Conservation (phyloP, 202 grass and related monocot species). For the Zizania palustris region DNA sequence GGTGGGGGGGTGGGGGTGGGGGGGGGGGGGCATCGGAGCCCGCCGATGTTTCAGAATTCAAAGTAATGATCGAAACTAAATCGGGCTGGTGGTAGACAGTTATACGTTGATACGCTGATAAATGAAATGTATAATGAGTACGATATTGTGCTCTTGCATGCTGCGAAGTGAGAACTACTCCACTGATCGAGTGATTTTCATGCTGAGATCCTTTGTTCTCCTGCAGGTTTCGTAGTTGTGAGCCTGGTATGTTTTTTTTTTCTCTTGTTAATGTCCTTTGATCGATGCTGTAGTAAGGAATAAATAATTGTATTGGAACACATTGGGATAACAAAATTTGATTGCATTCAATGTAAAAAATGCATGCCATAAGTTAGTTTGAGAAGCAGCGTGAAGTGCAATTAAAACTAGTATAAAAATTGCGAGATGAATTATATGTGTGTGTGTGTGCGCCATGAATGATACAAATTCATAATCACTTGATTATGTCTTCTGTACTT, state of each 20-base stretch:
- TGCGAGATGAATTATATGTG: not conserved
- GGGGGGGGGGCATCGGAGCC: not conserved
- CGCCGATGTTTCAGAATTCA: not conserved
- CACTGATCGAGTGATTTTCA: too few relatives aligned
- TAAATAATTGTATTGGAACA: not conserved
- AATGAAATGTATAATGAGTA: not conserved
- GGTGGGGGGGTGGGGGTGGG: too few relatives aligned
- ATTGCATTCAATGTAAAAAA: not conserved
- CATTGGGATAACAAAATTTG: not conserved
- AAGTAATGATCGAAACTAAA: not conserved
- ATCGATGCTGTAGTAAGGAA: not conserved
- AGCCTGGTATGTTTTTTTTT: not conserved
- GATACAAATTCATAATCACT: not conserved
- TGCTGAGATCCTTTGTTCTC: not conserved
- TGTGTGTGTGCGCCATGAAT: not conserved
- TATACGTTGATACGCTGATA: not conserved
- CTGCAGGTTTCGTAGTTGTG: not conserved
- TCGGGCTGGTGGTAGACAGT: not conserved
- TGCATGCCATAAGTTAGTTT: not conserved
- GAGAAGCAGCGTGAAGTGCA: not conserved
- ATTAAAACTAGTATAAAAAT: not conserved
- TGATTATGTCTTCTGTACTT: conserved; percentile 21
- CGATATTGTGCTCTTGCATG: not conserved
- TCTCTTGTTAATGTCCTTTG: not conserved
- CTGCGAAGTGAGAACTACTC: not conserved